A percentile compares a stretch with the other conserved stretches of the same genome.
Conservation (phyloP, 306 rosid species). For the Prunus kanzakura region DNA sequence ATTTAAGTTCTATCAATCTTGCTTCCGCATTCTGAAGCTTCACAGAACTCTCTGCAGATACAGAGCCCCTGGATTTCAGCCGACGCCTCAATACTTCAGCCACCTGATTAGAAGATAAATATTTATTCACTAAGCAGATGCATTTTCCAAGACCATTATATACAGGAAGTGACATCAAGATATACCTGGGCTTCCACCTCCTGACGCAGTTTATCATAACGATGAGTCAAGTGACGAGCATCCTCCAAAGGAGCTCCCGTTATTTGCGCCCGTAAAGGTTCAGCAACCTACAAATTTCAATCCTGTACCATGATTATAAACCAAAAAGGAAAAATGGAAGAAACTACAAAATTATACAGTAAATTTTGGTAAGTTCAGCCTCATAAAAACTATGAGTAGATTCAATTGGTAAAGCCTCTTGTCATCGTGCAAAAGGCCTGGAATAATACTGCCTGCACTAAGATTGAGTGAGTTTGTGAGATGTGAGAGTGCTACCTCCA, state of each 20-base stretch:
- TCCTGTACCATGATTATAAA: constrained; percentile 57
- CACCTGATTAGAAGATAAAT: constrained; percentile 58
- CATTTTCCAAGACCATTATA: constrained; percentile 26
- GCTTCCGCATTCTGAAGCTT: constrained; percentile 85
- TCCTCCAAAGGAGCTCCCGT: constrained; percentile 95
- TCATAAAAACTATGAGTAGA: neutral
- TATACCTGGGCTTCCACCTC: constrained; percentile 85
- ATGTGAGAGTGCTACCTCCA: too few relatives aligned
- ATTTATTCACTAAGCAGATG: constrained; percentile 23
- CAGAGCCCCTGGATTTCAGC: constrained; percentile 69
- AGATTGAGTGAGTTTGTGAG: neutral
- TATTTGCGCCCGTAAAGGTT: constrained; percentile 81
- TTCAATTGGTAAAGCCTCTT: neutral
- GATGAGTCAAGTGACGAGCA: constrained; percentile 88
- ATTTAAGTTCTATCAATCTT: constrained; percentile 77
- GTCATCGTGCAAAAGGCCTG: neutral
- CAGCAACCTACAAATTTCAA: constrained; percentile 64
- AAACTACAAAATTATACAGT: constrained; percentile 23
- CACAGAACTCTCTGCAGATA: constrained; percentile 65
- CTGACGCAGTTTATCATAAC: constrained; percentile 78
- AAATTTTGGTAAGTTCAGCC: neutral
- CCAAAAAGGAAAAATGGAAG: constrained; percentile 23
- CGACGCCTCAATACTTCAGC: constrained; percentile 88
- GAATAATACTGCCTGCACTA: neutral
- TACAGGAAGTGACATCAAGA: constrained; percentile 29